phyloP scores from a whole-genome alignment of 306 rosid species.

The Pyrus pyrifolia region DNA sequence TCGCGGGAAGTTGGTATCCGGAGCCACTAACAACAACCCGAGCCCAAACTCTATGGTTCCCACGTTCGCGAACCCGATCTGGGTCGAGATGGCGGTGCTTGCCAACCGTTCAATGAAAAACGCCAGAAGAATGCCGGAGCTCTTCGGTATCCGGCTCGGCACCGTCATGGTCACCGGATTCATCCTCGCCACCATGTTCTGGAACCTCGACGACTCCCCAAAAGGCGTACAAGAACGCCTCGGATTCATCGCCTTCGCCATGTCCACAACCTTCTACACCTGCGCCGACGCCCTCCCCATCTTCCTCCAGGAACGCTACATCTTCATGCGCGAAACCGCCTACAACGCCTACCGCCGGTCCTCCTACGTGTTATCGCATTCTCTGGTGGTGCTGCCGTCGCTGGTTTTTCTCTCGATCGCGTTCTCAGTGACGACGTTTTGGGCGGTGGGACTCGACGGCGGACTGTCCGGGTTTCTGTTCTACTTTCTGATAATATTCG shows the following conservation, averaged over 20 bases:
- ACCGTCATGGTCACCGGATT: constrained; percentile 79
- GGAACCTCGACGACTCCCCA: constrained; percentile 66
- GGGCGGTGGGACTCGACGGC: constrained; percentile 94
- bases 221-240: constrained; percentile 80
- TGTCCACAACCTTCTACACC: constrained; percentile 95
- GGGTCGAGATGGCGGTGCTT: constrained; percentile 63
- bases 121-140: constrained; percentile 59
- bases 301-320: constrained; percentile 82
- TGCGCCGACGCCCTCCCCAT: constrained; percentile 91
- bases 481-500: constrained; percentile 58
- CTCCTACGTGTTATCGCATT: constrained; percentile 71
- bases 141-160: constrained; percentile 66
- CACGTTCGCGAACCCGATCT: constrained; percentile 60
- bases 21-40: constrained; percentile 38
- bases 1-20: constrained; percentile 73
- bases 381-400: constrained; percentile 45
- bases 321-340: constrained; percentile 91
- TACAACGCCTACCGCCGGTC: constrained; percentile 72
- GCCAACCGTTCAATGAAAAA: constrained; percentile 50
- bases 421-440: constrained; percentile 60
- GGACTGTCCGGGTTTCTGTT: constrained; percentile 53
- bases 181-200: constrained; percentile 78
- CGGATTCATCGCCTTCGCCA: constrained; percentile 91
- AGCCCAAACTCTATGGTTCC: constrained; percentile 61
- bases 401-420: constrained; percentile 49